These are phyloP conservation scores for Coniochaeta hoffmannii DNA, from an alignment of 2,329 filamentous ascomycete species.

Conservation along the genomic window DNA sequence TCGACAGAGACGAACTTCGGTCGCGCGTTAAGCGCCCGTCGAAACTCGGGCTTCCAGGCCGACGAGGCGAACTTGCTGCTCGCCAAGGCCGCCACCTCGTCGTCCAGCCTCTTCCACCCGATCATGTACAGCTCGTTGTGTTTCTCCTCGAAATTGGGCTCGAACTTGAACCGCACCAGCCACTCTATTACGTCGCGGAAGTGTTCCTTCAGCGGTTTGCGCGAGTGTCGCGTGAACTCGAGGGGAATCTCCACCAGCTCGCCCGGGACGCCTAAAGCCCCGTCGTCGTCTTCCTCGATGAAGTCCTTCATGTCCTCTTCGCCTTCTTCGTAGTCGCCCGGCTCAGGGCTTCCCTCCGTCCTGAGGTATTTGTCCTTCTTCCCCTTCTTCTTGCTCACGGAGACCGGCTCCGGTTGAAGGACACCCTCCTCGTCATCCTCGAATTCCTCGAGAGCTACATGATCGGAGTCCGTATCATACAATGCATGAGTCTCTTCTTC, in stretches of 20 bases:
- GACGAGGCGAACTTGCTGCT: slow-evolving; percentile 66
- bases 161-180: slow-evolving; percentile 73
- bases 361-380: background rate
- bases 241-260: slow-evolving; percentile 51
- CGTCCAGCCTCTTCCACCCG: slow-evolving; percentile 64
- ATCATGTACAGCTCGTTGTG: slow-evolving; percentile 58
- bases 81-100: slow-evolving; percentile 61
- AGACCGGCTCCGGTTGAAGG: background rate
- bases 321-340: slow-evolving; percentile 4
- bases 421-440: slow-evolving; percentile 24
- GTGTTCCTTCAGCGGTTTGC: slow-evolving; percentile 62
- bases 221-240: slow-evolving; percentile 58
- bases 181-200: slow-evolving; percentile 71
- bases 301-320: slow-evolving; percentile 45
- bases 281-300: slow-evolving; percentile 55
- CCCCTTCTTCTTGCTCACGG: background rate
- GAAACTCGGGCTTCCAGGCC: slow-evolving; percentile 62
- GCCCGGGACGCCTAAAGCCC: slow-evolving; percentile 47
- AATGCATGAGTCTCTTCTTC: slow-evolving; percentile 11
- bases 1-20: slow-evolving; percentile 49
- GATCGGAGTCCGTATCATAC: slow-evolving; percentile 23
- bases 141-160: slow-evolving; percentile 57
- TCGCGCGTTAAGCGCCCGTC: slow-evolving; percentile 55
- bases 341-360: background rate
- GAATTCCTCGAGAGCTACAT: slow-evolving; percentile 20